Conservation (phyloP, 371 early-diverging fungal genomes). For the Syncephalastrum racemosum region DNA sequence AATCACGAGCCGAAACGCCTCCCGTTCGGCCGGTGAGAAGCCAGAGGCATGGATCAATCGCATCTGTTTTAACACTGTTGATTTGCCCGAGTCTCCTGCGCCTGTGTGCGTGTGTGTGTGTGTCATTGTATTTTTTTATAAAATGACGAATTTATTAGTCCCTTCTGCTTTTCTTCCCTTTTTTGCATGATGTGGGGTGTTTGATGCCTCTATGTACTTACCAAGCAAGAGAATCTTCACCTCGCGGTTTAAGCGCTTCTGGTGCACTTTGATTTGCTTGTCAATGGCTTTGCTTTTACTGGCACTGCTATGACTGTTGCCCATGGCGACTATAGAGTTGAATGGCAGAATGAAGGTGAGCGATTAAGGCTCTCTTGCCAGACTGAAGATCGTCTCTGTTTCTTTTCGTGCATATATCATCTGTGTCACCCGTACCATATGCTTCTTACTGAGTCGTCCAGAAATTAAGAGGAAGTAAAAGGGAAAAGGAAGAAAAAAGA, state of each 20-base stretch:
- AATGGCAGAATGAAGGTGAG: neutral
- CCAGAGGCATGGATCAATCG: conserved; percentile 91
- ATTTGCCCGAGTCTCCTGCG: conserved; percentile 97
- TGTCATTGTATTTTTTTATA: neutral
- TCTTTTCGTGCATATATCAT: too few species aligned
- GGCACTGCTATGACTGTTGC: conserved; percentile 22
- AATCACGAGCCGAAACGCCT: conserved; percentile 83
- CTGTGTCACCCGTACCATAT: too few species aligned
- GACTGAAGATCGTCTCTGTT: conserved; percentile 1
- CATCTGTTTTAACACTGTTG: conserved; percentile 96
- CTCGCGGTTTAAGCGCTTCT: conserved; percentile 72
- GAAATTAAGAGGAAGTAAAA: conserved; percentile 11
- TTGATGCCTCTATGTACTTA: conserved; percentile 29
- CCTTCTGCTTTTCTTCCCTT: neutral
- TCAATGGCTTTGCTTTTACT: conserved; percentile 75
- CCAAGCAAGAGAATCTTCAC: conserved; percentile 89
- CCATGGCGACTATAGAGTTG: conserved; percentile 22
- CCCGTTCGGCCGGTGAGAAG: conserved; percentile 80
- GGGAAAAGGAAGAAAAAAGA: conserved; percentile 9
- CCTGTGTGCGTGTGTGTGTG: too few species aligned
- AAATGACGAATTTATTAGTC: conserved; percentile 6
- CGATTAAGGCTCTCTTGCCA: neutral
- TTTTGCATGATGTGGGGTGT: neutral
- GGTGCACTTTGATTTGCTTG: conserved; percentile 73
- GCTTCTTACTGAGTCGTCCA: neutral